Conservation (phyloP, 129 eudicot genomes). For the Flaveria brownii region DNA sequence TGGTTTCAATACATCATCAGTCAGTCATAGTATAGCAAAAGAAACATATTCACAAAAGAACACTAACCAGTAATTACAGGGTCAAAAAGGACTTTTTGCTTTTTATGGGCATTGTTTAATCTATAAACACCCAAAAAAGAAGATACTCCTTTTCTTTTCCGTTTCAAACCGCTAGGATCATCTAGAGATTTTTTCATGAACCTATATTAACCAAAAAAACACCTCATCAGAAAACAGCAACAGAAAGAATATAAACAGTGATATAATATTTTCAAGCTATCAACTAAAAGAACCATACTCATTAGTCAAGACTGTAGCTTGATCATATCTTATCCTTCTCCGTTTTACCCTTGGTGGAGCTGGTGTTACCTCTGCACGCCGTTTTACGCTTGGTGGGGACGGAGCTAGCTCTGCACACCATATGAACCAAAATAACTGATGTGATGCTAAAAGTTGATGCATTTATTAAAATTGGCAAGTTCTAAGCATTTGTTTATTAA, state of each 20-base stretch:
- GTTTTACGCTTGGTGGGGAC: slow-evolving; percentile 41
- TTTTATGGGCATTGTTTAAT: slow-evolving; percentile 43
- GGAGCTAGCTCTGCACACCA: slow-evolving; percentile 43
- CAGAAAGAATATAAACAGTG: not conserved
- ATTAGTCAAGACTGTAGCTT: slow-evolving; percentile 58
- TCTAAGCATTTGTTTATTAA: not conserved
- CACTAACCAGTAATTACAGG: slow-evolving; percentile 65
- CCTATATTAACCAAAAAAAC: slow-evolving; percentile 45
- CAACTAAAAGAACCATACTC: slow-evolving; percentile 34
- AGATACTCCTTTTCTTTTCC: slow-evolving; percentile 42
- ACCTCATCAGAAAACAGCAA: slow-evolving; percentile 4
- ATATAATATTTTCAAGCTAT: not conserved
- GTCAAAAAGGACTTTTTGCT: slow-evolving; percentile 42
- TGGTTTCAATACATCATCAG: not conserved
- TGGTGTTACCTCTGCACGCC: slow-evolving; percentile 34
- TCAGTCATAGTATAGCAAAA: not conserved
- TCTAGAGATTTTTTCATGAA: slow-evolving; percentile 48
- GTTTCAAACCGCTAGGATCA: slow-evolving; percentile 38
- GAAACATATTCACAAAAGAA: not conserved
- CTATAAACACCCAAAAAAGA: slow-evolving; percentile 61
- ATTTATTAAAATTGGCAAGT: not conserved
- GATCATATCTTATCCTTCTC: slow-evolving; percentile 56
- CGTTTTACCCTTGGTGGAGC: slow-evolving; percentile 45
- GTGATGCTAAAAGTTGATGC: not conserved
- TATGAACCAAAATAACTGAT: slow-evolving; percentile 9